phyloP scores from a whole-genome alignment of 2,329 filamentous ascomycete genomes.

The Canariomyces notabilis region DNA sequence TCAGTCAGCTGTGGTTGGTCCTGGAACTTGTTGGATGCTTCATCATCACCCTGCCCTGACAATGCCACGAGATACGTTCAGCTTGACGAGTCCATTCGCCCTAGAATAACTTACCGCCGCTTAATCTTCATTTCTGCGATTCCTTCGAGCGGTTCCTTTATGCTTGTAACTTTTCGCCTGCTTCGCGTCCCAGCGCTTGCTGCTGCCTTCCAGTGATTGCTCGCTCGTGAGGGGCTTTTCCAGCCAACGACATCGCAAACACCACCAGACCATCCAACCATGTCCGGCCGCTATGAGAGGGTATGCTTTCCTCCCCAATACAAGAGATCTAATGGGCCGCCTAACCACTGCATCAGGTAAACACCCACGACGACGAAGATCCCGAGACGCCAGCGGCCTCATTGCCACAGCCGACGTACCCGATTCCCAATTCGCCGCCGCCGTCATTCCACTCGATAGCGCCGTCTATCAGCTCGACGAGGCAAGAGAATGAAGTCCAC shows the following conservation, averaged over 20 bases:
- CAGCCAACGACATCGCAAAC: neutral
- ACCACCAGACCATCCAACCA: constrained; percentile 27
- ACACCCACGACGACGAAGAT: constrained; percentile 54
- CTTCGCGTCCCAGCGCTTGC: neutral
- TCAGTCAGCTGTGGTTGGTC: neutral
- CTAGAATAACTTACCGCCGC: neutral
- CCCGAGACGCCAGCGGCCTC: constrained; percentile 32
- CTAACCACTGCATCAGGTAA: constrained; percentile 40
- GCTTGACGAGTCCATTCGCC: neutral
- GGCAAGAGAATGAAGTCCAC: constrained; percentile 51
- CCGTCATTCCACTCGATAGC: constrained; percentile 87
- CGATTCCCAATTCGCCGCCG: constrained; percentile 56
- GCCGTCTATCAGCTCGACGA: constrained; percentile 58
- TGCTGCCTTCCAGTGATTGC: neutral
- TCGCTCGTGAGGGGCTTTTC: neutral
- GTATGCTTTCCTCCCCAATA: constrained; percentile 36
- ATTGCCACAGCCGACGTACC: constrained; percentile 31
- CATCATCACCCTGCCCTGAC: neutral
- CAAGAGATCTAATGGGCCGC: constrained; percentile 16
- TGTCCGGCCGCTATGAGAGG: constrained; percentile 55
- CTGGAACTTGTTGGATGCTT: neutral
- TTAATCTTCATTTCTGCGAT: constrained; percentile 9
- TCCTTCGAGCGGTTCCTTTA: too few species aligned
- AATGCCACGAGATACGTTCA: neutral
- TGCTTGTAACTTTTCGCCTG: neutral